phyloP scores from a whole-genome alignment of 129 eudicot genomes.

The Centrapalus pauciflorus region DNA sequence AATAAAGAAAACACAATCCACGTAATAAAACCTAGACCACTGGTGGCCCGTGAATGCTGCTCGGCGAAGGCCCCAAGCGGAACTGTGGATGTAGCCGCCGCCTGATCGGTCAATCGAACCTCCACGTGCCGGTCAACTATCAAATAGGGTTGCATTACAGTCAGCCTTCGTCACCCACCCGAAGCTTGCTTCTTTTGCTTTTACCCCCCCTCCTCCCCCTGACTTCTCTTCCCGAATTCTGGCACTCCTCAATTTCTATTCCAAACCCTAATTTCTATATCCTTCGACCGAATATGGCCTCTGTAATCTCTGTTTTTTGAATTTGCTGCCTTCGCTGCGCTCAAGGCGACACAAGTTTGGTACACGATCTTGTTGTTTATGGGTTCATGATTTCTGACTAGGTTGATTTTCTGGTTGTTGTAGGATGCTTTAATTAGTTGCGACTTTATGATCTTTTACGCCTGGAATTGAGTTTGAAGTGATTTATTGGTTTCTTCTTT shows the following conservation, averaged over 20 bases:
- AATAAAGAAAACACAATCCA: no score
- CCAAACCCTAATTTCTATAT: constrained; percentile 19
- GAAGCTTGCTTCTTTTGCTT: constrained; percentile 6
- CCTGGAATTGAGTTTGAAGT: neutral
- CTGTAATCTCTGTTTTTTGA: constrained; percentile 22
- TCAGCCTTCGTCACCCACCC: constrained; percentile 19
- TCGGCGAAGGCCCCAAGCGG: no score
- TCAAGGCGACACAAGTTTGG: constrained; percentile 9
- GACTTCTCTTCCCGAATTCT: constrained; percentile 24
- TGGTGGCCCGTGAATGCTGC: neutral
- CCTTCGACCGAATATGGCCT: constrained; percentile 26
- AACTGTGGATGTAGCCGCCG: constrained; percentile 29
- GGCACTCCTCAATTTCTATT: constrained; percentile 5
- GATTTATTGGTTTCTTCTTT: constrained; percentile 2
- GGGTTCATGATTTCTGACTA: constrained; percentile 14
- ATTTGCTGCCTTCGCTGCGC: constrained; percentile 21
- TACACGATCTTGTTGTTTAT: constrained; percentile 5
- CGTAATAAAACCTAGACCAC: no score
- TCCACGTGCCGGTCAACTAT: constrained; percentile 31
- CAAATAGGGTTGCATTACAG: constrained; percentile 27
- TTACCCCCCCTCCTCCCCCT: constrained; percentile 6
- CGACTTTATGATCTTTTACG: neutral
- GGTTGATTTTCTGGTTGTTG: neutral
- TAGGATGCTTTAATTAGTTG: constrained; percentile 3
- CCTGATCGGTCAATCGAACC: constrained; percentile 9